A percentile compares a stretch with the other conserved stretches of the same genome.
phyloP scores from a whole-genome alignment of 441 rosid genomes.

The Populus tomentosa region DNA sequence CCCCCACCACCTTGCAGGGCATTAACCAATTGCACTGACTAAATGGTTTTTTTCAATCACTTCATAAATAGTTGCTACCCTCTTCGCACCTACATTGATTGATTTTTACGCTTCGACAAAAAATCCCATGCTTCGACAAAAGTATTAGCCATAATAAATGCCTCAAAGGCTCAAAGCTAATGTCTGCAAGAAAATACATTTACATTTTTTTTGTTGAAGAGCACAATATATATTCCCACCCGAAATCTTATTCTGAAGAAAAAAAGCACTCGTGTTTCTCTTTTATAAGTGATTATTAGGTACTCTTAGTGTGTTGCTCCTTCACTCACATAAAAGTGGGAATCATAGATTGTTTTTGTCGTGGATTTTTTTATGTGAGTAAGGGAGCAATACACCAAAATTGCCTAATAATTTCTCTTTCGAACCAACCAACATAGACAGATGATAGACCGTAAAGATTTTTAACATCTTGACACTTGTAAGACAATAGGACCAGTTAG shows the following conservation, averaged over 20 bases:
- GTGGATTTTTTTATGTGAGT: not conserved
- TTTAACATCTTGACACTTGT: not conserved
- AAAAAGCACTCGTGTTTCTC: not conserved
- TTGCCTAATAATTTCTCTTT: not conserved
- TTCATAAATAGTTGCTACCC: not conserved
- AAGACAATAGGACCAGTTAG: not conserved
- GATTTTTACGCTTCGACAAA: not conserved
- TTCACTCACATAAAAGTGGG: not conserved
- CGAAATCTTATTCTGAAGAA: too few relatives aligned
- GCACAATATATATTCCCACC: not conserved
- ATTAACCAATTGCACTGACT: too few relatives aligned
- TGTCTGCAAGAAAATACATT: not conserved
- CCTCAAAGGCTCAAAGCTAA: not conserved
- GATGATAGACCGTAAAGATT: constrained; percentile 1
- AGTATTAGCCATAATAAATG: not conserved
- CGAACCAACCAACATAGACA: not conserved
- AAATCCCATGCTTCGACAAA: not conserved
- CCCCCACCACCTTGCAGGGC: too few relatives aligned
- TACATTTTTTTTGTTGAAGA: not conserved
- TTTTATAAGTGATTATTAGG: not conserved
- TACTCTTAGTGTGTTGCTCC: not conserved
- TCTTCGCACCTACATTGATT: not conserved
- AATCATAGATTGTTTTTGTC: not conserved
- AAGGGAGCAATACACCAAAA: not conserved
- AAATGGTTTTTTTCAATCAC: too few relatives aligned